Percentiles rank a stretch among this genome's conserved stretches.
Evolutionary conservation across 2,329 filamentous ascomycete genomes (phyloP).

Genomic region (Parasarocladium wereldwijsianum): DNA sequence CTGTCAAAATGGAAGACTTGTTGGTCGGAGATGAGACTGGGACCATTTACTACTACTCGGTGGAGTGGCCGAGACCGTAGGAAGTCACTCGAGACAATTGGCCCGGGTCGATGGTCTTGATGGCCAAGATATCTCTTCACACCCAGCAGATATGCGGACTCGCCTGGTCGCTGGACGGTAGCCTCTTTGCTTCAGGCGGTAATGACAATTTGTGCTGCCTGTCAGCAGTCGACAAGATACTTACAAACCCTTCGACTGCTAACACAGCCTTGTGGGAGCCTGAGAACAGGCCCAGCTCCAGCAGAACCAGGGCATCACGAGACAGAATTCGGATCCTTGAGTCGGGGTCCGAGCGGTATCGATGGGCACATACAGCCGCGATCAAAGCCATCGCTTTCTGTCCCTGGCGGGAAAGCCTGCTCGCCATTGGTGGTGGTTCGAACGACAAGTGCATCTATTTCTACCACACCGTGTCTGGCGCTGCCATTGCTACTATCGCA

Average conservation of each 20-base stretch:
- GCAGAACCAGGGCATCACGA: conserved; percentile 2
- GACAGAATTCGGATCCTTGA: conserved; percentile 32
- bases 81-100: conserved; percentile 52
- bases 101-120: conserved; percentile 62
- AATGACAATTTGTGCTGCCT: conserved; percentile 86
- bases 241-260: conserved; percentile 12
- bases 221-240: conserved; percentile 53
- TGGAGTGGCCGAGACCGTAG: conserved; percentile 66
- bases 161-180: conserved; percentile 69
- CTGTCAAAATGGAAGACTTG: conserved; percentile 64
- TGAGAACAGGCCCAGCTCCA: neutral
- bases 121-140: conserved; percentile 66
- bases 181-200: conserved; percentile 70
- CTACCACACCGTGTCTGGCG: conserved; percentile 73
- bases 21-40: conserved; percentile 76
- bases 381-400: conserved; percentile 97
- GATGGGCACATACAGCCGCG: conserved; percentile 69
- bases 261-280: conserved; percentile 1
- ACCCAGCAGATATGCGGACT: conserved; percentile 85
- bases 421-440: conserved; percentile 85
- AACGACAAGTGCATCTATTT: conserved; percentile 96
- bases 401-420: conserved; percentile 74
- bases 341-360: conserved; percentile 48
- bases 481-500: conserved; percentile 76
- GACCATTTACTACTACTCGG: conserved; percentile 71